Base-by-base conservation (phyloP, 208 protist species). In the Borovskyia barvae region DNA sequence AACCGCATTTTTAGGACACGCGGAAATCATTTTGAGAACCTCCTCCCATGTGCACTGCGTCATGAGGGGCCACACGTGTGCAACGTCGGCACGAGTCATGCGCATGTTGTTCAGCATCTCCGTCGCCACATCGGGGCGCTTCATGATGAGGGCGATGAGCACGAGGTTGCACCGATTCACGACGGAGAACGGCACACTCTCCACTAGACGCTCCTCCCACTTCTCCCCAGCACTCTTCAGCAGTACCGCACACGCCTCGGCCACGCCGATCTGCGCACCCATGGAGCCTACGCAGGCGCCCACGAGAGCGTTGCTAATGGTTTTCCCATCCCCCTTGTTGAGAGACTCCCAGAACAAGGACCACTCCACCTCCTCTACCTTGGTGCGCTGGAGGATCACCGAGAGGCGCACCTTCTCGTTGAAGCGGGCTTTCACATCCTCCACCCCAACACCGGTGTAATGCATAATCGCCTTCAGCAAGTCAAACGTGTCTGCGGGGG, bases 291-390 rank as follows among this genome's bases (percentile, higher is more conserved):
- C 61, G 35, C 56, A 58, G 0, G 85, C 85, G 2, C 75, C 89
- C 19, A 45, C 64, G 15, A 93, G 61, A 3, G 85, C 89, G 0
- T 74, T 77, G 39, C 76, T 87, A 52, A 95, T 95, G 19, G 71
- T 84, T 47, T 80, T 79, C 3, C 85, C 82, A 43, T 95, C 89
- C 3, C 89, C 89, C 7, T 80, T 77, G 65, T 92, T 92, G 14
- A 95, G 65, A 6, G 85, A 82, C 11, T 90, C 75, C 89, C 89
- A 95, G 52, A 92, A 95, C 15, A 85, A 58, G 3, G 73, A 72
- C 89, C 89, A 95, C 77, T 93, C 89, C 26, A 95, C 85, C 51
- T 95, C 85, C 61, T 95, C 89, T 14, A 75, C 60, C 22, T 69
- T 42, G 55, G 81, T 80, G 41, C 72, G 76, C 74, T 93, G 89